Base-by-base conservation (phyloP, 1,284 basidiomycete genomes). In the Cryptococcus floricola region DNA sequence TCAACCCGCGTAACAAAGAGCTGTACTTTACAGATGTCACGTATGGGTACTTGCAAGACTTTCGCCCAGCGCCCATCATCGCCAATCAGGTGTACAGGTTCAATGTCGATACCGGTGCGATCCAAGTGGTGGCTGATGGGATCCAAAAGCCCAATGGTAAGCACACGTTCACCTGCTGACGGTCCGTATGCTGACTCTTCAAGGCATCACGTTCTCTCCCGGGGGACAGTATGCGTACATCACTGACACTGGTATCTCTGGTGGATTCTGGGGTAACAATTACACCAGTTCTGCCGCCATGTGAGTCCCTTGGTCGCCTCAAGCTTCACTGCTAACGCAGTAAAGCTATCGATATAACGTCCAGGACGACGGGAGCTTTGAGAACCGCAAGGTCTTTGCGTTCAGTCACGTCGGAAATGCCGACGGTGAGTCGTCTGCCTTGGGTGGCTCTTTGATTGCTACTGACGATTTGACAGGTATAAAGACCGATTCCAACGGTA, bases 31-130 rank as follows among this genome's bases (percentile, higher is more conserved):
- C 46, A 27, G 13, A 39, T 28, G 16, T 13, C 9, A 39, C 41
- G 47, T 75, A 72, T 51, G 69, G 63, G 14, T 49, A 43, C 41
- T 61, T 67, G 25, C 71, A 75, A 48, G 60, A 55, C 7, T 71
- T 69, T 57, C 57, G 65, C 27, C 62, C 63, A 68, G 0, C 83
- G 83, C 3, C 58, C 12, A 54, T 78, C 82, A 50, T 71, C 85
- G 53, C 87, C 83, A 9, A 82, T 79, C 86, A 87, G 61, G 85
- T 88, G 3, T 89, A 89, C 65, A 80, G 83, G 13, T 83, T 87
- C 56, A 82, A 88, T 64, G 84, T 85, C 5, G 75, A 54, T n/a
- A 85, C 82, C 0, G 81, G 85, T 14, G 74, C 79, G 16, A 81
- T 89, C 2, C 81, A 82, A 10, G 85, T 85, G 4, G 83, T 88